These are phyloP conservation scores for Betula pendula DNA, from an alignment of 306 rosid species.

Conservation along the genomic window DNA sequence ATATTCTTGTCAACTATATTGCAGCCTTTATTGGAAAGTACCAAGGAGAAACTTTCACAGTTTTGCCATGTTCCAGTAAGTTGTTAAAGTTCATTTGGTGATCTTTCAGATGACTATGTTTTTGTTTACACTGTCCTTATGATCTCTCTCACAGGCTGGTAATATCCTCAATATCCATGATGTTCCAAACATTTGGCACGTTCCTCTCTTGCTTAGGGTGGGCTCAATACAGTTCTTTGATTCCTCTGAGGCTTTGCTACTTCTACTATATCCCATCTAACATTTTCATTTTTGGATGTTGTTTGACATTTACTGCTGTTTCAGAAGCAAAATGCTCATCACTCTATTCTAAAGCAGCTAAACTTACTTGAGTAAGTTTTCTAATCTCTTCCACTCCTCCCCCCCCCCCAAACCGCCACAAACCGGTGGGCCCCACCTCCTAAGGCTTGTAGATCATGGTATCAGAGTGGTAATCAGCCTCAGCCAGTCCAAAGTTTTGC, in stretches of 20 bases:
- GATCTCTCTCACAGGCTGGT: slow-evolving; percentile 52
- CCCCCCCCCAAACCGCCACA: too few relatives aligned
- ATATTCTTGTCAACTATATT: slow-evolving; percentile 22
- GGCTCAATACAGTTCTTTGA: slow-evolving; percentile 34
- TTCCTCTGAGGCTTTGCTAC: slow-evolving; percentile 26
- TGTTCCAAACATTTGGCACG: slow-evolving; percentile 98
- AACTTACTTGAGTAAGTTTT: slow-evolving; percentile 61
- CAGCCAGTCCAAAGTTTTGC: slow-evolving; percentile 19
- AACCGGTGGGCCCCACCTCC: not conserved
- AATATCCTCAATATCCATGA: slow-evolving; percentile 94
- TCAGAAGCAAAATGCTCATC: slow-evolving; percentile 93
- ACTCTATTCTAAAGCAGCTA: slow-evolving; percentile 83
- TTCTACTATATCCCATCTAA: slow-evolving; percentile 21
- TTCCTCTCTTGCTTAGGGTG: slow-evolving; percentile 94
- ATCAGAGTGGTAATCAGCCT: slow-evolving; percentile 3
- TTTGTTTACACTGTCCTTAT: slow-evolving; percentile 27
- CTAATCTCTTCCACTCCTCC: slow-evolving; percentile 11
- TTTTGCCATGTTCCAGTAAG: slow-evolving; percentile 99
- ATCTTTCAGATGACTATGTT: slow-evolving; percentile 23
- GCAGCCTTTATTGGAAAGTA: slow-evolving; percentile 84
- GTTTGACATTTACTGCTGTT: slow-evolving; percentile 23
- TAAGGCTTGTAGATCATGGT: slow-evolving; percentile 12
- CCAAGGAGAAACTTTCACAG: slow-evolving; percentile 91
- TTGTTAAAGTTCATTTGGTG: slow-evolving; percentile 34
- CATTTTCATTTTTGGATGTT: slow-evolving; percentile 28